These are phyloP conservation scores for Colletotrichum sidae DNA, from an alignment of 2,329 filamentous ascomycete genomes.

Conservation along the genomic window DNA sequence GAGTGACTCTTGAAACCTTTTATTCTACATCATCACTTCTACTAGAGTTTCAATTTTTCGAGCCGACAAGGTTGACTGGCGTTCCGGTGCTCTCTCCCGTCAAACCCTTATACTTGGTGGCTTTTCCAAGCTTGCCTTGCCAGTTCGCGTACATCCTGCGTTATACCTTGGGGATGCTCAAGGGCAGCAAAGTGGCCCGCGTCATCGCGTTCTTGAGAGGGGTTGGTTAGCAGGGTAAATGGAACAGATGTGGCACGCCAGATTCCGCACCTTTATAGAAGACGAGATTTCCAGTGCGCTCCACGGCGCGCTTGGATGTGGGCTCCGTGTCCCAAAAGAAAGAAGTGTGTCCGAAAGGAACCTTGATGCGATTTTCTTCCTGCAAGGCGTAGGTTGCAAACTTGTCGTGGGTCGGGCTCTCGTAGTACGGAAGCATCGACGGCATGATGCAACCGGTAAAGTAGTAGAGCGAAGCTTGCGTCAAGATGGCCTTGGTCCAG, in stretches of 20 bases:
- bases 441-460: conserved; percentile 42
- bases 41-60: conserved; percentile 1
- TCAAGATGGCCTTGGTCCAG: conserved; percentile 37
- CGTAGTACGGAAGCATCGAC: conserved; percentile 36
- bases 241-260: conserved; percentile 37
- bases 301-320: conserved; percentile 32
- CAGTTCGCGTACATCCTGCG: conserved; percentile 24
- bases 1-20: too few relatives aligned
- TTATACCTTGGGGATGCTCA: conserved; percentile 29
- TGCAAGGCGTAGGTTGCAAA: conserved; percentile 31
- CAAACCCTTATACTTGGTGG: not conserved
- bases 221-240: not conserved
- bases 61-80: not conserved
- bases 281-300: conserved; percentile 37
- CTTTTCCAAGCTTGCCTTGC: conserved; percentile 1
- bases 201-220: conserved; percentile 34
- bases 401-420: conserved; percentile 36
- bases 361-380: conserved; percentile 38
- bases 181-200: conserved; percentile 40
- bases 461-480: conserved; percentile 41
- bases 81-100: not conserved
- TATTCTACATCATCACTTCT: not conserved
- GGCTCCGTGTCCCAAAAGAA: conserved; percentile 36
- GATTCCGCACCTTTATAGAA: conserved; percentile 39
- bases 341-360: conserved; percentile 38